These are phyloP conservation scores for Diaporthe aspalathi DNA, from an alignment of 2,329 filamentous ascomycete genomes.

Conservation along the genomic window DNA sequence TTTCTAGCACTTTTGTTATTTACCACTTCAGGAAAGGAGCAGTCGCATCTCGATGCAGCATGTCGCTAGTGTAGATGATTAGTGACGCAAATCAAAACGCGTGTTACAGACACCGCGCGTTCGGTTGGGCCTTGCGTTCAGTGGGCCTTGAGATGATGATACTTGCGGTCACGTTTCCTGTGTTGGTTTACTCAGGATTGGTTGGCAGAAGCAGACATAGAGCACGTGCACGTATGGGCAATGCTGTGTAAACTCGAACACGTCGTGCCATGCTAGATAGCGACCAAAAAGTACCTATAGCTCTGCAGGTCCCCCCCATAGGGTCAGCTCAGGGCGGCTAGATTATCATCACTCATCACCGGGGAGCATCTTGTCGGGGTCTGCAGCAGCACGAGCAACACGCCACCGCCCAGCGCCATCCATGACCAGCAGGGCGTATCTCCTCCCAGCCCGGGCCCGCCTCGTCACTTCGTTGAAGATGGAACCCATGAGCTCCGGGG, in stretches of 20 bases:
- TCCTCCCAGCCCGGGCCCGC: not conserved
- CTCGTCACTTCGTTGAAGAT: constrained; percentile 21
- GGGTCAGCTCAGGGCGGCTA: not conserved
- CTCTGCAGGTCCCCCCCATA: no score
- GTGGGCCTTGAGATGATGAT: no score
- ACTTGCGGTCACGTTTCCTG: no score
- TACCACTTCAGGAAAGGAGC: constrained; percentile 20
- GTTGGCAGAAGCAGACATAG: not conserved
- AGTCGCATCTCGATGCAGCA: not conserved
- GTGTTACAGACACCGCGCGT: not conserved
- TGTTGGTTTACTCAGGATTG: not conserved
- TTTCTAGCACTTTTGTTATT: constrained; percentile 8
- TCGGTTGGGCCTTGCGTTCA: no score
- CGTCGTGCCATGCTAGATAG: not conserved
- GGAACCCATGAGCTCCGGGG: constrained; percentile 19
- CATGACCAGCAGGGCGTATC: constrained; percentile 27
- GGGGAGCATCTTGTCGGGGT: not conserved
- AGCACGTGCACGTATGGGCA: not conserved
- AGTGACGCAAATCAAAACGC: not conserved
- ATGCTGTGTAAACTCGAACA: not conserved
- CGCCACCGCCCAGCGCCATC: constrained; percentile 35
- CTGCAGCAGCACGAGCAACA: constrained; percentile 1
- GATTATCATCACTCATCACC: constrained; percentile 10
- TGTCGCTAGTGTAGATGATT: not conserved
- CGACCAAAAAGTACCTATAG: no score